Evolutionary conservation across 129 eudicot species (phyloP).

Genomic region (Scalesia atractyloides): DNA sequence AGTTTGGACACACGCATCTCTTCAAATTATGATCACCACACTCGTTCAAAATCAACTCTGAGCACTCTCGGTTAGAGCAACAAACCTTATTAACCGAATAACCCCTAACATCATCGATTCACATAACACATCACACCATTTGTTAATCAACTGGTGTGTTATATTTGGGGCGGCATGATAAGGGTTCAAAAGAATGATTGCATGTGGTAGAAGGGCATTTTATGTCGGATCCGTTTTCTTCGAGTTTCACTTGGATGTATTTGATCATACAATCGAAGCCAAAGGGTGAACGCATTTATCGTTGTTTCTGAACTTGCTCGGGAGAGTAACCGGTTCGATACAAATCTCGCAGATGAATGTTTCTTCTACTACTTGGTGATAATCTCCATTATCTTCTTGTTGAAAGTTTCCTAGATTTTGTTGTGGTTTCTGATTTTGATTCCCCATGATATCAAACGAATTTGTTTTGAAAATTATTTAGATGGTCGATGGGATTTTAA

Average conservation of each 20-base stretch:
- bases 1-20: slow-evolving; percentile 40
- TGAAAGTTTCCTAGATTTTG: background rate
- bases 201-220: slow-evolving; percentile 45
- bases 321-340: slow-evolving; percentile 36
- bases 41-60: slow-evolving; percentile 50
- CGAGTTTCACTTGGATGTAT: slow-evolving; percentile 46
- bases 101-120: slow-evolving; percentile 36
- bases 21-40: slow-evolving; percentile 42
- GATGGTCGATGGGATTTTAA: too few species aligned
- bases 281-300: slow-evolving; percentile 39
- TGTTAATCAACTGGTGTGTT: slow-evolving; percentile 33
- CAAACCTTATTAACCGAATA: slow-evolving; percentile 38
- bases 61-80: slow-evolving; percentile 50
- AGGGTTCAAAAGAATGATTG: slow-evolving; percentile 33
- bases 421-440: background rate
- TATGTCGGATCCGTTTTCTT: slow-evolving; percentile 40
- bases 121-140: slow-evolving; percentile 57
- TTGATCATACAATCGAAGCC: slow-evolving; percentile 50
- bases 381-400: background rate
- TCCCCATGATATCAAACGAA: slow-evolving; percentile 1
- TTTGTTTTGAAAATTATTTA: too few species aligned
- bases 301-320: slow-evolving; percentile 20
- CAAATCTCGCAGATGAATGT: slow-evolving; percentile 60
- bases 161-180: slow-evolving; percentile 34
- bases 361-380: background rate